Conservation (phyloP, 2,329 filamentous ascomycete species). For the Neobulgaria alba region DNA sequence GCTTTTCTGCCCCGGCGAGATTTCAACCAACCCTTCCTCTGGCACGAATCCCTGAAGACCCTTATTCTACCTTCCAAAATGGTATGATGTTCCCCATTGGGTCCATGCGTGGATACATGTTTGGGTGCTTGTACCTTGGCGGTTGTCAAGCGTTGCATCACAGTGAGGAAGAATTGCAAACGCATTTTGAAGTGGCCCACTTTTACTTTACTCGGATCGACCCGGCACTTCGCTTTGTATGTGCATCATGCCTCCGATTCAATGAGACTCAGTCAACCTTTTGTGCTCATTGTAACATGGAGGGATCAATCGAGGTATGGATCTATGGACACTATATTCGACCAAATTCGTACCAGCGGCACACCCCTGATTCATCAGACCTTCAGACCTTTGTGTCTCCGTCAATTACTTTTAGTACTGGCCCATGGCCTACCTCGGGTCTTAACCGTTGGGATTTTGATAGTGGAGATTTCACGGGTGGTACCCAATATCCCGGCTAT, state of each 20-base stretch:
- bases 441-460: conserved; percentile 2
- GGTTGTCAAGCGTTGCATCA: conserved; percentile 14
- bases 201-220: conserved; percentile 22
- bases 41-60: conserved; percentile 6
- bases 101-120: conserved; percentile 8
- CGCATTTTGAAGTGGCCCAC: conserved; percentile 21
- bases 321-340: conserved; percentile 23
- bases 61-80: conserved; percentile 16
- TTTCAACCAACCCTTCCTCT: conserved; percentile 1
- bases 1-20: conserved; percentile 6
- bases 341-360: conserved; percentile 4
- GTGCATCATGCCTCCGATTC: conserved; percentile 10
- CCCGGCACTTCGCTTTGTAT: conserved; percentile 18
- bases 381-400: conserved; percentile 3
- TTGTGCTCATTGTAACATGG: conserved; percentile 12
- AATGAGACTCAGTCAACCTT: conserved; percentile 4
- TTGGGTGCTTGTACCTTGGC: conserved; percentile 15
- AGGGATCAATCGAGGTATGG: conserved; percentile 16
- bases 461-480: not conserved
- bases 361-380: conserved; percentile 15
- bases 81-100: conserved; percentile 20
- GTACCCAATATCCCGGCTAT: not conserved
- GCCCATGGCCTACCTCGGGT: not conserved
- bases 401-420: conserved; percentile 4
- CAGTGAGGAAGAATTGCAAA: conserved; percentile 14